Evolutionary conservation across 495 filamentous ascomycete species (phyloP).

Genomic region (Penicillium diatomitis): DNA sequence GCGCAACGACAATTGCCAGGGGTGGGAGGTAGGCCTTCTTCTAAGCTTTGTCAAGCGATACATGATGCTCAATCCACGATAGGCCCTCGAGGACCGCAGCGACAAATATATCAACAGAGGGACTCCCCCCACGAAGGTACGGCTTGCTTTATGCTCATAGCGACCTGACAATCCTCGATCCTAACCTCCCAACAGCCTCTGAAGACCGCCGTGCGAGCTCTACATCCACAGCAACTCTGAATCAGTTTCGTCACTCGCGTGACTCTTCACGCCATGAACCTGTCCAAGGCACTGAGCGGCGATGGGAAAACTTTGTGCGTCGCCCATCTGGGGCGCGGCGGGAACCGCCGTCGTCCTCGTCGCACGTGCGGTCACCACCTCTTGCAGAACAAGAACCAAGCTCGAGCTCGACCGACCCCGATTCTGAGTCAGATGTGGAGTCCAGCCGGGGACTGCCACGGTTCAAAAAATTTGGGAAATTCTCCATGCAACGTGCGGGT

Average conservation of each 20-base stretch:
- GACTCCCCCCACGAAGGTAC: constrained; percentile 47
- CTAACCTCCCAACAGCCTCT: constrained; percentile 11
- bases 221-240: constrained; percentile 41
- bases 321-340: constrained; percentile 23
- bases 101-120: constrained; percentile 52
- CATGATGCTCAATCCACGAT: not conserved
- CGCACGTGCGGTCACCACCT: constrained; percentile 25
- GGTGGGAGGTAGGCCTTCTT: too few relatives aligned
- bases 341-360: constrained; percentile 16
- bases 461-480: constrained; percentile 31
- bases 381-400: constrained; percentile 26
- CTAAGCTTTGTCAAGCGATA: too few relatives aligned
- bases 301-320: constrained; percentile 27
- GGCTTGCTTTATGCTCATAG: not conserved
- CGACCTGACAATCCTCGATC: not conserved
- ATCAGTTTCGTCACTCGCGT: constrained; percentile 22
- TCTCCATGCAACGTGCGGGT: constrained; percentile 27
- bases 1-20: constrained; percentile 28
- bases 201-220: constrained; percentile 45
- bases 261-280: constrained; percentile 39
- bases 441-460: constrained; percentile 14
- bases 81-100: constrained; percentile 50
- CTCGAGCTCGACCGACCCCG: constrained; percentile 42
- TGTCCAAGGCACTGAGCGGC: constrained; percentile 27
- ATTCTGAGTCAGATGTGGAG: constrained; percentile 43